A percentile compares a stretch with the other conserved stretches of the same genome.
These are phyloP conservation scores for Scheffersomyces parashehatae DNA, from an alignment of 1,139 yeast genomes.

Conservation along the genomic window DNA sequence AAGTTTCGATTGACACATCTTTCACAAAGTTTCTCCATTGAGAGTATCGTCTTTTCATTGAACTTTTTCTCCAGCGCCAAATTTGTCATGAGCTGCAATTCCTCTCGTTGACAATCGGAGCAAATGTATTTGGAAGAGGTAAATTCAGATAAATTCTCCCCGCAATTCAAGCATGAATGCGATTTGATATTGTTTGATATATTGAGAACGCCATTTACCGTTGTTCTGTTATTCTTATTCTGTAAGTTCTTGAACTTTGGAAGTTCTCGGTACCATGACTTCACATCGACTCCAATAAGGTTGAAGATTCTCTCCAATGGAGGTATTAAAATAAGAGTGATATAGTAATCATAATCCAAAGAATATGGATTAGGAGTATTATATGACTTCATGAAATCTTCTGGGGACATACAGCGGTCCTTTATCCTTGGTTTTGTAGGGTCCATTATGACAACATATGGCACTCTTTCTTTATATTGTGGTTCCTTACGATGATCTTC, in stretches of 20 bases:
- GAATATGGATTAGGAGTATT: constrained; percentile 34
- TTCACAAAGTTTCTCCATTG: constrained; percentile 23
- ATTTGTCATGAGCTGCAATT: constrained; percentile 19
- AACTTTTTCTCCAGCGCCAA: constrained; percentile 16
- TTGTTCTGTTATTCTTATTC: constrained; percentile 5
- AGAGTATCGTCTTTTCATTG: constrained; percentile 12
- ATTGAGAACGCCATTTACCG: constrained; percentile 7
- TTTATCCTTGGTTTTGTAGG: constrained; percentile 62
- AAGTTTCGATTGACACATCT: constrained; percentile 25
- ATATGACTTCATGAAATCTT: constrained; percentile 54
- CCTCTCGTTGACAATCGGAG: constrained; percentile 19
- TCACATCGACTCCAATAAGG: constrained; percentile 77
- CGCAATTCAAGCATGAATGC: constrained; percentile 30
- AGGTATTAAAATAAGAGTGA: constrained; percentile 78
- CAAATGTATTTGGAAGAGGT: constrained; percentile 17
- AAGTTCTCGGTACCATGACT: constrained; percentile 75
- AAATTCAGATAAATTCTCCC: constrained; percentile 8
- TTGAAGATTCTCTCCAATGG: constrained; percentile 85
- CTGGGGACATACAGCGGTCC: constrained; percentile 82
- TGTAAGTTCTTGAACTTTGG: constrained; percentile 37
- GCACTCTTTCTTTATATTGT: constrained; percentile 85
- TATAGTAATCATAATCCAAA: constrained; percentile 83
- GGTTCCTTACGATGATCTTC: constrained; percentile 77
- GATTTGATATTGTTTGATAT: constrained; percentile 14
- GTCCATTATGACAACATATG: constrained; percentile 78